These are phyloP conservation scores for Boletus rubescentipes DNA, from an alignment of 768 basidiomycete genomes.

Conservation along the genomic window DNA sequence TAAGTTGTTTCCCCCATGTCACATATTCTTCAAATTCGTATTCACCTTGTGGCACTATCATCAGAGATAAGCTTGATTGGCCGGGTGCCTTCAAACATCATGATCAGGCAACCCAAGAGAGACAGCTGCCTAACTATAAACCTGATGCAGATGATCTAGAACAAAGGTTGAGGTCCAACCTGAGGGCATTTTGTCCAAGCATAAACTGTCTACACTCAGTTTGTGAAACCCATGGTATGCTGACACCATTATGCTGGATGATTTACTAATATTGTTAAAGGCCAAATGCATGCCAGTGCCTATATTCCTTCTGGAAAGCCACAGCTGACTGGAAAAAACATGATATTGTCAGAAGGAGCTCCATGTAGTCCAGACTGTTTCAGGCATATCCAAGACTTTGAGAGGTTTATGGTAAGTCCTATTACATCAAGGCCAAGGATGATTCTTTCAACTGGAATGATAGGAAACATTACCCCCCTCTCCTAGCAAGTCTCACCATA, in stretches of 20 bases:
- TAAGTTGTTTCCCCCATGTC: constrained; percentile 6
- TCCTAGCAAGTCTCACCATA: constrained; percentile 2
- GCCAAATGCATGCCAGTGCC: not conserved
- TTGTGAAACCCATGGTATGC: constrained; percentile 42
- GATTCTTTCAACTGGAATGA: not conserved
- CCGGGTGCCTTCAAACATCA: constrained; percentile 23
- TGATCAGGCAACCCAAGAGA: not conserved
- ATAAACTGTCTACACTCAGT: constrained; percentile 41
- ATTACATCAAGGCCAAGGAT: accelerated
- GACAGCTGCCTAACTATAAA: constrained; percentile 2
- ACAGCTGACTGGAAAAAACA: constrained; percentile 16
- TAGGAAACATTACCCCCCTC: constrained; percentile 27
- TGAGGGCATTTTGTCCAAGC: constrained; percentile 44
- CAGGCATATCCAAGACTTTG: constrained; percentile 25
- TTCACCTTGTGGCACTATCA: not conserved
- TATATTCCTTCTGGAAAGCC: constrained; percentile 26
- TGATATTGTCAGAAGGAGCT: constrained; percentile 27
- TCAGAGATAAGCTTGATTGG: constrained; percentile 42
- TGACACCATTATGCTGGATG: not conserved
- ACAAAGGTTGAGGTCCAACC: constrained; percentile 31
- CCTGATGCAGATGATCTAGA: constrained; percentile 31
- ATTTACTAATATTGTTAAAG: not conserved
- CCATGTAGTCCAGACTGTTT: constrained; percentile 36
- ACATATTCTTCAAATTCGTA: not conserved
- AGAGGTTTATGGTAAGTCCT: constrained; percentile 20